Base-by-base conservation (phyloP, 73 alveolate species). In the Effrenium voratum region DNA sequence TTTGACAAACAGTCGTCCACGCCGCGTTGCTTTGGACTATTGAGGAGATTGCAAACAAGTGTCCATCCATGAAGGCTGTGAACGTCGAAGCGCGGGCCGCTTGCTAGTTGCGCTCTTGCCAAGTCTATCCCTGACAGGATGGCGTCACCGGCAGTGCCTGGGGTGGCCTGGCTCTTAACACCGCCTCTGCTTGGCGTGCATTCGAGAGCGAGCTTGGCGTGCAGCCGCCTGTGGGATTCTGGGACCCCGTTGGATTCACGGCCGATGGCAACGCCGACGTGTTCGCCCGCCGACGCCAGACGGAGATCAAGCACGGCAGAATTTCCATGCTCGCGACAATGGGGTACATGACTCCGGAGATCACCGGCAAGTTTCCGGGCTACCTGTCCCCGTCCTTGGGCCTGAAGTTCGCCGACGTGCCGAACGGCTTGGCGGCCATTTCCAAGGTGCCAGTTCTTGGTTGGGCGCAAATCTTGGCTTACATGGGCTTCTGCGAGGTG, bases 401-500 rank as follows among this genome's bases (percentile, higher is more conserved):
- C 79, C 36, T 66, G 79, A 66, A 66, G 79, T 66, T 66, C 79
- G 79, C 36, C 10, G 79, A 66, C 79, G n/a, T 66, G 44, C 79
- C 79, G 79, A 66, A 66, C 79, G 79, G 79, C 79, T 41, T 66
- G 3, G 79, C 79, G 36, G 79, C 79, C 79, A 66, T 66, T 16
- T 36, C 44, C 26, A 66, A 66, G 79, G 79, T 66, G 79, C 79
- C 79, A 2, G 79, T 32, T 36, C 44, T 41, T 36, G 79, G 79
- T 32, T 66, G 79, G 79, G 79, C 79, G 79, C 79, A 66, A 41
- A 66, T 66, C 41, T 66, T 66, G 79, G 79, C 79, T 2, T 66
- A 66, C 79, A 66, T 66, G 79, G 79, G 44, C 79, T 66, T 66
- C 79, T 66, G 79, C 79, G 79, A 66, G 79, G n/a, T 66, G 44